These are phyloP conservation scores for Colletotrichum somersetense DNA, from an alignment of 2,329 filamentous ascomycete genomes.

Conservation along the genomic window DNA sequence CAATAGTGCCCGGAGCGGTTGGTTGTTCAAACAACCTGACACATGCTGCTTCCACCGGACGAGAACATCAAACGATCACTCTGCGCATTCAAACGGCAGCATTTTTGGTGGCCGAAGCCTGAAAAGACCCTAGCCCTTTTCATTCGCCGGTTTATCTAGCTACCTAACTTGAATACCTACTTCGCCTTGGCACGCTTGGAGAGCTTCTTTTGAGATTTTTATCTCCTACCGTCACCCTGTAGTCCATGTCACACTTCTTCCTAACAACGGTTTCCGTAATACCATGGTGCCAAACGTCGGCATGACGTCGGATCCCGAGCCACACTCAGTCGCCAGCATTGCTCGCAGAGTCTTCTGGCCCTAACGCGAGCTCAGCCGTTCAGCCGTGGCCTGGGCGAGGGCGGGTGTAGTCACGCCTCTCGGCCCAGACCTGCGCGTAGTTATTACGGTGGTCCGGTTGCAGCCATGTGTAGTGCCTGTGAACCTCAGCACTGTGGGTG, in stretches of 20 bases:
- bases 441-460: constrained; percentile 5
- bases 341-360: neutral
- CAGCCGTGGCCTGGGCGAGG: neutral
- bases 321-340: neutral
- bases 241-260: too few species aligned
- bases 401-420: constrained; percentile 5
- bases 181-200: neutral
- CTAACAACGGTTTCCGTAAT: neutral
- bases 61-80: neutral
- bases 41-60: neutral
- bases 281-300: neutral
- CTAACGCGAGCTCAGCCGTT: neutral
- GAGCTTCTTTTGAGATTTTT: neutral
- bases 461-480: constrained; percentile 25
- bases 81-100: neutral
- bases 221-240: neutral
- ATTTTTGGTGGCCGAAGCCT: neutral
- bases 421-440: neutral
- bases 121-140: neutral
- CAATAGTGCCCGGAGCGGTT: neutral
- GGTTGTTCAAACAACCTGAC: neutral
- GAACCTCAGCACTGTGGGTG: constrained; percentile 8
- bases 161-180: neutral
- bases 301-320: too few species aligned
- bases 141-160: neutral